Evolutionary conservation across 345 rosid species (phyloP).

Genomic region (Acer saccharum): DNA sequence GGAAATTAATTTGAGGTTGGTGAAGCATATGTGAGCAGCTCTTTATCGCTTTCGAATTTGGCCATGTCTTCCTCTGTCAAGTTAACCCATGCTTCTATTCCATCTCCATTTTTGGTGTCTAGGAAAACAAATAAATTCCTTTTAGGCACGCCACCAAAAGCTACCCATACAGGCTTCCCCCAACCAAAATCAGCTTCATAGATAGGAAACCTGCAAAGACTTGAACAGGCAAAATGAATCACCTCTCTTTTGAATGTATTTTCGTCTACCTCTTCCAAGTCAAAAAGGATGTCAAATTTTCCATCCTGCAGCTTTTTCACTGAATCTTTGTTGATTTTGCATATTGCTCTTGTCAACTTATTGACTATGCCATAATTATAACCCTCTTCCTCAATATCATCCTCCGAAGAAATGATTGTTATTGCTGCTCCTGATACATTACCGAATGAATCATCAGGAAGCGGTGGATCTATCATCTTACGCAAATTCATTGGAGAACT

Average conservation of each 20-base stretch:
- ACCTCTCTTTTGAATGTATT: constrained; percentile 20
- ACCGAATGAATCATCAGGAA: constrained; percentile 41
- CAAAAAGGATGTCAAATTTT: not conserved
- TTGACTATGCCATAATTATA: constrained; percentile 16
- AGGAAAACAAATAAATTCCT: constrained; percentile 14
- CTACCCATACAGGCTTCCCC: constrained; percentile 30
- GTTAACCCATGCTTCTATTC: no score
- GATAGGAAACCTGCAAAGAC: constrained; percentile 34
- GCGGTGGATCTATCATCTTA: constrained; percentile 25
- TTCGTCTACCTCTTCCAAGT: not conserved
- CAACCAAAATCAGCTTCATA: constrained; percentile 49
- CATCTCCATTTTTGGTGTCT: not conserved
- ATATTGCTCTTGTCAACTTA: constrained; percentile 26
- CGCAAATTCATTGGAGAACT: constrained; percentile 36
- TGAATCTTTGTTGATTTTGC: constrained; percentile 26
- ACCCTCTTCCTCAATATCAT: not conserved
- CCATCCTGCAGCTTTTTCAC: constrained; percentile 34
- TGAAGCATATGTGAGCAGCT: constrained; percentile 1
- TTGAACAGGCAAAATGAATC: constrained; percentile 29
- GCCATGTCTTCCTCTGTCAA: constrained; percentile 14
- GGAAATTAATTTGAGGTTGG: no score
- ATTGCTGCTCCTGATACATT: constrained; percentile 24
- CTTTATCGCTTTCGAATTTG: constrained; percentile 32
- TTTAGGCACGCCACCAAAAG: not conserved
- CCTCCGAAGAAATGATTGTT: not conserved